Evolutionary conservation across 2,329 filamentous ascomycete species (phyloP), one percentile per base, ranked within the genome.

Genomic region (Xylaria digitata): DNA sequence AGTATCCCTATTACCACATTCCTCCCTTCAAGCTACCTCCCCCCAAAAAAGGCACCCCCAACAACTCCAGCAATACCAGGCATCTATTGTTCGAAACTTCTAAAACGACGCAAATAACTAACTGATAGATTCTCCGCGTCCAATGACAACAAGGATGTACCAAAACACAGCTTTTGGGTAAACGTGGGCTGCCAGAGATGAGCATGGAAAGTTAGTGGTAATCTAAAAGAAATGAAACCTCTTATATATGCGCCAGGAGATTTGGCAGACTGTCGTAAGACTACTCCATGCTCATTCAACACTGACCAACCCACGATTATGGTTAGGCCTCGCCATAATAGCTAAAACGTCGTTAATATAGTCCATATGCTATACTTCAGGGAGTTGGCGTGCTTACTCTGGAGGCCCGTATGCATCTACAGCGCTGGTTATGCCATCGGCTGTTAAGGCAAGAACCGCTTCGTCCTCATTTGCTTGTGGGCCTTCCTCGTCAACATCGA

Each of bases 321-420:
- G 57, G 63, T 70, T 69, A 77, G 59, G 75, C 75, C 60, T 77
- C 75, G 13, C 71, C 75, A 40, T 75, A 76, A 43, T 72, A 77
- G 30, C 75, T 77, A 40, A 37, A 15, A 54, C 19, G 15, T 32
- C n/a, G 30, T 52, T 71, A 68, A 71, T 40, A 53, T 17, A 48
- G n/a, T 21, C 53, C 34, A 34, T 37, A 34, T 37, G 26, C 26
- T 26, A 32, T 19, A 23, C 26, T 19, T 34, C 2, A 23, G 57
- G 26, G 17, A 55, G 43, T 34, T 30, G 15, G 21, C 15, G 19
- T 53, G 65, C 75, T 66, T 75, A 78, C 76, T 74, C 73, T 43
- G 75, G 63, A 23, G 72, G 65, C 0, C 63, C 73, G 59, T 75
- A 76, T 46, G 72, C 68, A 30, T 75, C 75, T 6, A 68, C 67